phyloP scores from a whole-genome alignment of 2,329 filamentous ascomycete genomes.

The Fusarium mexicanum region DNA sequence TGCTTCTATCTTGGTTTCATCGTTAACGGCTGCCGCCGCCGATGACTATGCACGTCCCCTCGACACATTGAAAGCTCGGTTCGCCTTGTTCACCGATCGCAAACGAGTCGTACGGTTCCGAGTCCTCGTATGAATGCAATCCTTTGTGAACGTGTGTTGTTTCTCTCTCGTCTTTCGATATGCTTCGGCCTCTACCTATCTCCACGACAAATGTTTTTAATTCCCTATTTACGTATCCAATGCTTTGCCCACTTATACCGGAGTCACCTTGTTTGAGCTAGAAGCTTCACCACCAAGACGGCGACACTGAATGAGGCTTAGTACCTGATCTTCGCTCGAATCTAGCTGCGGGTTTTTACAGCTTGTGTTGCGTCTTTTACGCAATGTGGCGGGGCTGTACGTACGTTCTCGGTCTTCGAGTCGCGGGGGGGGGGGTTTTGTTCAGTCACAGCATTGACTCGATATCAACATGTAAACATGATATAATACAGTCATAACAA shows the following conservation, averaged over 20 bases:
- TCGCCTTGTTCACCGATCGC: slow-evolving; percentile 22
- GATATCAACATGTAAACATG: slow-evolving; percentile 13
- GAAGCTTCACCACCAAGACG: slow-evolving; percentile 31
- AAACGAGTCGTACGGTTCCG: slow-evolving; percentile 26
- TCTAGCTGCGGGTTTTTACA: slow-evolving; percentile 35
- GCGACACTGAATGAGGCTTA: slow-evolving; percentile 29
- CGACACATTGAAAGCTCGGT: slow-evolving; percentile 21
- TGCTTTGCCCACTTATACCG: slow-evolving; percentile 30
- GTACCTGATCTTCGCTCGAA: slow-evolving; percentile 34
- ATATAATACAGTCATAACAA: neutral
- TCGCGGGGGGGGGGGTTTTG: slow-evolving; percentile 19
- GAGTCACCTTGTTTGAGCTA: slow-evolving; percentile 32
- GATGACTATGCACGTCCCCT: slow-evolving; percentile 17
- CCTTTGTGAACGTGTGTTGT: neutral
- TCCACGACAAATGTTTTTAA: slow-evolving; percentile 7
- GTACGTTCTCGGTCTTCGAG: slow-evolving; percentile 16
- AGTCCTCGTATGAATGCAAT: neutral
- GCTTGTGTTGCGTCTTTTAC: slow-evolving; percentile 46
- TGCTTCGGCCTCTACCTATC: slow-evolving; percentile 20
- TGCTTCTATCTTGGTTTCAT: neutral
- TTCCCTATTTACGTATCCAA: slow-evolving; percentile 24
- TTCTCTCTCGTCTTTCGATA: slow-evolving; percentile 14
- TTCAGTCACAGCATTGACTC: slow-evolving; percentile 7
- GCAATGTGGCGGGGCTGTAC: slow-evolving; percentile 39
- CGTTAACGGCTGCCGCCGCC: slow-evolving; percentile 18